A percentile compares a stretch with the other conserved stretches of the same genome.
These are phyloP conservation scores for Calonectria naviculata DNA, from an alignment of 2,329 filamentous ascomycete species.

Conservation along the genomic window DNA sequence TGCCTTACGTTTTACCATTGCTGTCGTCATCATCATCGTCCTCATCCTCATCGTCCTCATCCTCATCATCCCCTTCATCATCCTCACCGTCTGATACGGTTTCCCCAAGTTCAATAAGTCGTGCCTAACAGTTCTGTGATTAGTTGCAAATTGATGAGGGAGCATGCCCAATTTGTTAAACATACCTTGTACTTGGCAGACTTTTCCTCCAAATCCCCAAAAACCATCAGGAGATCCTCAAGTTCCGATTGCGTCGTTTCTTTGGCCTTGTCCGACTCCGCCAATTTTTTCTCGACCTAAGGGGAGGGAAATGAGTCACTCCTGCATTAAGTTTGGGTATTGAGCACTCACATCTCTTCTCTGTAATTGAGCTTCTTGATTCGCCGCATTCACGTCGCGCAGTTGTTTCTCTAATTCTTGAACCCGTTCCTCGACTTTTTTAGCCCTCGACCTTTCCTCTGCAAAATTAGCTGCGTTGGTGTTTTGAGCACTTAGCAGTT, in stretches of 20 bases:
- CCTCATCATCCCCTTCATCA: constrained; percentile 49
- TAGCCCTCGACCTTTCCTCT: constrained; percentile 32
- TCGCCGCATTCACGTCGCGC: constrained; percentile 28
- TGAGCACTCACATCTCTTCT: constrained; percentile 38
- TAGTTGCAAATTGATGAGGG: constrained; percentile 15
- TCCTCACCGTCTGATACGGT: constrained; percentile 81
- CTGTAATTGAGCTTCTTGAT: constrained; percentile 37
- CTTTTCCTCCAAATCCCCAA: constrained; percentile 84
- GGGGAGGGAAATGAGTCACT: constrained; percentile 28
- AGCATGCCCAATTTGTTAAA: background rate
- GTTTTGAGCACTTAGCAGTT: constrained; percentile 59
- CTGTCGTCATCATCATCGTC: constrained; percentile 1
- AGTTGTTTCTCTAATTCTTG: constrained; percentile 43
- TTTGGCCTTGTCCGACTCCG: constrained; percentile 68
- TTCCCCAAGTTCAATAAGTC: constrained; percentile 74
- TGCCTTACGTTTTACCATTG: constrained; percentile 8
- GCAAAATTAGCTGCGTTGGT: constrained; percentile 31
- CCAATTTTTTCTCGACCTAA: constrained; percentile 46
- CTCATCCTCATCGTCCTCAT: constrained; percentile 26
- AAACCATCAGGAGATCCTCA: constrained; percentile 84
- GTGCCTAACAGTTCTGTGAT: constrained; percentile 53
- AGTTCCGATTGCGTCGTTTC: constrained; percentile 76
- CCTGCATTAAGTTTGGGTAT: constrained; percentile 28
- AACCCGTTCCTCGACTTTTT: constrained; percentile 37
- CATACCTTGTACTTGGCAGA: constrained; percentile 78